These are phyloP conservation scores for Phyllosticta ampelicida DNA, from an alignment of 2,329 filamentous ascomycete genomes.

Conservation along the genomic window DNA sequence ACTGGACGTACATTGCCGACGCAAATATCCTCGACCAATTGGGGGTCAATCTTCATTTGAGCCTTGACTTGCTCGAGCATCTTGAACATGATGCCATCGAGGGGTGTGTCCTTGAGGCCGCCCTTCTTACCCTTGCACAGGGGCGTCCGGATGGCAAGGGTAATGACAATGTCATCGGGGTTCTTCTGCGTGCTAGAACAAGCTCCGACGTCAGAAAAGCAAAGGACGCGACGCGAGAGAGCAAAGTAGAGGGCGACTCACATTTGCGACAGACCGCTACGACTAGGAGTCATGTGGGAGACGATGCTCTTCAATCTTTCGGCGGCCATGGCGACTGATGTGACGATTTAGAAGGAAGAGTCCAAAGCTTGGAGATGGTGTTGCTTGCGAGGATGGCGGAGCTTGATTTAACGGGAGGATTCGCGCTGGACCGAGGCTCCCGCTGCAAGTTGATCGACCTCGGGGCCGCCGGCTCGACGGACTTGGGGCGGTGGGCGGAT, in stretches of 20 bases:
- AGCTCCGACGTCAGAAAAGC: not conserved
- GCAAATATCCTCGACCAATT: conserved; percentile 78
- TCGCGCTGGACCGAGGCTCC: conserved; percentile 6
- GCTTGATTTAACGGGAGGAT: conserved; percentile 6
- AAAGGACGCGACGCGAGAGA: conserved; percentile 1
- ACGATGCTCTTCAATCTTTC: conserved; percentile 82
- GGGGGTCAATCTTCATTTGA: conserved; percentile 66
- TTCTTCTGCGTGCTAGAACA: conserved; percentile 75
- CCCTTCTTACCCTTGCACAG: conserved; percentile 83
- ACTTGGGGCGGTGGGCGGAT: not conserved
- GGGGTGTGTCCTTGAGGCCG: conserved; percentile 84
- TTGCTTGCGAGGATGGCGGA: conserved; percentile 4
- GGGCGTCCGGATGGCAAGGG: conserved; percentile 79
- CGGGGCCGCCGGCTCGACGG: conserved; percentile 7
- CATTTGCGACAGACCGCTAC: conserved; percentile 64
- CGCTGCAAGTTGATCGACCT: conserved; percentile 7
- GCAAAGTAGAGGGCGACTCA: conserved; percentile 38
- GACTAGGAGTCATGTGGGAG: conserved; percentile 69
- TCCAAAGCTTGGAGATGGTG: not conserved
- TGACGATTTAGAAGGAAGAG: not conserved
- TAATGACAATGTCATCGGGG: conserved; percentile 93
- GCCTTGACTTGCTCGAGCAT: conserved; percentile 57
- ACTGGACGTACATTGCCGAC: conserved; percentile 65
- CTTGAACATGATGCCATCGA: conserved; percentile 79
- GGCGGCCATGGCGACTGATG: conserved; percentile 50